Evolutionary conservation across 768 basidiomycete genomes (phyloP).

Genomic region (Tylopilus subfusipes): DNA sequence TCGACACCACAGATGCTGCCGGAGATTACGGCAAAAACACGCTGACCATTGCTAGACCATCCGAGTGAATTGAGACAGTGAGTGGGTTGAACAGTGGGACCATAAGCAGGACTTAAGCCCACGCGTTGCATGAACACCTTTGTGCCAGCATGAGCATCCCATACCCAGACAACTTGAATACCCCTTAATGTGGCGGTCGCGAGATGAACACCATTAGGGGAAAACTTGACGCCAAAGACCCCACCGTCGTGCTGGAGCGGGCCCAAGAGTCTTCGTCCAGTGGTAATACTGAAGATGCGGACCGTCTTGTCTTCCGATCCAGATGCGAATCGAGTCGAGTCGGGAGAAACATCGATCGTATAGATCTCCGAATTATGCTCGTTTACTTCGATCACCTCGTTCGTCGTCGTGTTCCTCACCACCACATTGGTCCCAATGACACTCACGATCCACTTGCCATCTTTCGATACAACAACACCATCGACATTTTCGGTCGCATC

Average conservation of each 20-base stretch:
- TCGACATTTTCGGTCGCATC: neutral
- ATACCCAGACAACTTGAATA: neutral
- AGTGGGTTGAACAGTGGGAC: neutral
- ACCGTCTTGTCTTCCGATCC: conserved; percentile 10
- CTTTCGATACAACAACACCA: conserved; percentile 2
- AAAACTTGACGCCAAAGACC: conserved; percentile 8
- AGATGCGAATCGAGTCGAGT: conserved; percentile 8
- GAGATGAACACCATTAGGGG: neutral
- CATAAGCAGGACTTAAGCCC: neutral
- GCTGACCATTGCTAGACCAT: neutral
- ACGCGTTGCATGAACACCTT: neutral
- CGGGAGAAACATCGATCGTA: conserved; percentile 9
- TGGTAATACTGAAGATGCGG: conserved; percentile 4
- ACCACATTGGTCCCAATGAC: neutral
- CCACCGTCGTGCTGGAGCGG: conserved; percentile 2
- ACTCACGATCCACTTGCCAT: conserved; percentile 8
- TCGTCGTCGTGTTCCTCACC: conserved; percentile 2
- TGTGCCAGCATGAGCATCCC: neutral
- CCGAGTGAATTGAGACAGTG: neutral
- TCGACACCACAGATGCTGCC: neutral
- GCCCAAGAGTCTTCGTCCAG: neutral
- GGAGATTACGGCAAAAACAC: neutral
- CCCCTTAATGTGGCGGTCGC: neutral
- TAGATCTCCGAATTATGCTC: neutral
- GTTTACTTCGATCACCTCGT: neutral